These are phyloP conservation scores for Aspergillus oerlinghausenensis DNA, from an alignment of 2,329 filamentous ascomycete genomes.

Conservation along the genomic window DNA sequence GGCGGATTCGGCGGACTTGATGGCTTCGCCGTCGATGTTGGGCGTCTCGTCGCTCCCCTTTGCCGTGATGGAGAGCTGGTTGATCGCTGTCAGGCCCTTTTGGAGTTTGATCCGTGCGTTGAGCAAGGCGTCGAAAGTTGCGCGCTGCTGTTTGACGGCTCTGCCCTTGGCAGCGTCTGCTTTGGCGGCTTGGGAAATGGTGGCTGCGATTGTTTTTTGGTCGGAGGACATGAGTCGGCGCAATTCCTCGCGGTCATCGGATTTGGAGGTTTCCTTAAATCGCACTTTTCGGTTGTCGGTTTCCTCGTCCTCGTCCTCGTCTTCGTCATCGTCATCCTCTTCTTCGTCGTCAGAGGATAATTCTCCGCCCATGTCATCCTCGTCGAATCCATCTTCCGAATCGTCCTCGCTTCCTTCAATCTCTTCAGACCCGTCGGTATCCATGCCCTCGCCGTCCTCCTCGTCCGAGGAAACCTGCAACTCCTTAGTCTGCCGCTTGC, in stretches of 20 bases:
- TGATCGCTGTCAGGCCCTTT: constrained; percentile 78
- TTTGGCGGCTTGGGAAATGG: constrained; percentile 62
- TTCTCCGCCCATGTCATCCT: constrained; percentile 14
- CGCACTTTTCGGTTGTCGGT: constrained; percentile 17
- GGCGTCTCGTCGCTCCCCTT: constrained; percentile 35
- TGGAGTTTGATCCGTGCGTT: constrained; percentile 90
- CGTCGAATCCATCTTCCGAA: constrained; percentile 24
- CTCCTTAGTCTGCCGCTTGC: constrained; percentile 17
- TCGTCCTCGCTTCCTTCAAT: constrained; percentile 21
- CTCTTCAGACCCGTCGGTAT: constrained; percentile 23
- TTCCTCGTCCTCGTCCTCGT: constrained; percentile 21
- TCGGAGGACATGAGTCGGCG: constrained; percentile 64
- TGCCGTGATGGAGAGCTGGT: constrained; percentile 58
- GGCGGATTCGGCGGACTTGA: constrained; percentile 79
- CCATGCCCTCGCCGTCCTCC: constrained; percentile 10
- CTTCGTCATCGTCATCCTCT: constrained; percentile 25
- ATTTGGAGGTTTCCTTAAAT: constrained; percentile 17
- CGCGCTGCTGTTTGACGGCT: constrained; percentile 80
- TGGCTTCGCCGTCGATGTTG: constrained; percentile 38
- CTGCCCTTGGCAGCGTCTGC: constrained; percentile 78
- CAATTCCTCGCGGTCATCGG: constrained; percentile 53
- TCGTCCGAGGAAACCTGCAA: constrained; percentile 10
- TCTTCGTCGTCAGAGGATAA: constrained; percentile 22
- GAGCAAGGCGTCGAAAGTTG: constrained; percentile 79
- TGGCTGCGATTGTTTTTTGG: constrained; percentile 61